Conservation (phyloP, 805 yeast species). For the Hanseniaspora thailandica region DNA sequence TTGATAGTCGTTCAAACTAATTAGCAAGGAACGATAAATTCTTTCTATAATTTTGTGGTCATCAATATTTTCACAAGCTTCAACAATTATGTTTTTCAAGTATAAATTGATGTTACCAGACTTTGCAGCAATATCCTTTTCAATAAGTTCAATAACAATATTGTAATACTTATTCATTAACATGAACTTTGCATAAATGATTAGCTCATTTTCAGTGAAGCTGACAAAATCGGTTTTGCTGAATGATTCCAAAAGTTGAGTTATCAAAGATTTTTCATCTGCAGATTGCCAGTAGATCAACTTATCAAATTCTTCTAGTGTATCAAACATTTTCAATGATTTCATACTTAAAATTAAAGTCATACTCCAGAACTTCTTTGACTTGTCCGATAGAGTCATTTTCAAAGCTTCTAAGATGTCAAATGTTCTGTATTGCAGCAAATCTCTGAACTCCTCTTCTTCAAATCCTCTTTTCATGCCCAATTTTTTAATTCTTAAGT, state of each 20-base stretch:
- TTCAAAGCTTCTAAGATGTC: slow-evolving; percentile 6
- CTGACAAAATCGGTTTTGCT: not conserved
- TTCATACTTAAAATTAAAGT: slow-evolving; percentile 6
- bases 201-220: slow-evolving; percentile 10
- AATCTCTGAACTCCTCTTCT: not conserved
- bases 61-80: not conserved
- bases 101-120: slow-evolving; percentile 13
- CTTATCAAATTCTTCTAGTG: not conserved
- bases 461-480: slow-evolving; percentile 4
- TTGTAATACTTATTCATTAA: not conserved
- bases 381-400: not conserved
- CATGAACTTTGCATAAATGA: slow-evolving; percentile 8
- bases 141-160: not conserved
- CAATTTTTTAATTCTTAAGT: slow-evolving; percentile 7
- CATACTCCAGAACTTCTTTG: slow-evolving; percentile 3
- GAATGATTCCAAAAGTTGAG: not conserved
- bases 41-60: not conserved
- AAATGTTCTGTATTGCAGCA: slow-evolving; percentile 2
- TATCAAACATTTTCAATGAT: not conserved
- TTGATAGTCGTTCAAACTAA: slow-evolving; percentile 12
- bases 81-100: slow-evolving; percentile 12
- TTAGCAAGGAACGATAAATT: not conserved
- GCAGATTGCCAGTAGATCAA: slow-evolving; percentile 4
- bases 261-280: not conserved
- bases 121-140: slow-evolving; percentile 1